phyloP scores from a whole-genome alignment of 352 stramenopile species.

The Phytophthora fragariaefolia region DNA sequence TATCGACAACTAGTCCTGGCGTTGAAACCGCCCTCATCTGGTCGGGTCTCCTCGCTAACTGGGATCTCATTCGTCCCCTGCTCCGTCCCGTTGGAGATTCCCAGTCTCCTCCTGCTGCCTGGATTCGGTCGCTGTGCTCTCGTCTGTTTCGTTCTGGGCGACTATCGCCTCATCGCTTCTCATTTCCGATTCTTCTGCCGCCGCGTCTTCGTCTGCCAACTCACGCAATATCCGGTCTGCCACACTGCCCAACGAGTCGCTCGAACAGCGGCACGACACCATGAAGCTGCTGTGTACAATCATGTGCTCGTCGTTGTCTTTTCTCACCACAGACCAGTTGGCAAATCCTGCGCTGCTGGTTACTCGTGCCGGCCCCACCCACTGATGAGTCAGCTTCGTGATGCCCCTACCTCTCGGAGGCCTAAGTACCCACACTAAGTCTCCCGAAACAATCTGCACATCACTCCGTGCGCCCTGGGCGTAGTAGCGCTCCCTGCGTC shows the following conservation, averaged over 20 bases:
- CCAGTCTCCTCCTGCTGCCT: background rate
- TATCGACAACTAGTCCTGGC: background rate
- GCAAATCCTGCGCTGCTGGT: background rate
- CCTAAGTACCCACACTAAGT: conserved; percentile 6
- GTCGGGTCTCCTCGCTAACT: background rate
- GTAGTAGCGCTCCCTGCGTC: background rate
- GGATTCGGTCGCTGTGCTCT: background rate
- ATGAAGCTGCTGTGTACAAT: conserved; percentile 3
- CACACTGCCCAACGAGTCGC: background rate
- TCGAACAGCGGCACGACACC: background rate
- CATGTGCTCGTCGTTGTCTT: conserved; percentile 1
- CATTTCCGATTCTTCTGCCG: background rate
- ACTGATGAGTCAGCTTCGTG: conserved; percentile 7
- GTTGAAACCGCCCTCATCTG: background rate
- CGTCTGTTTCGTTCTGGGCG: background rate
- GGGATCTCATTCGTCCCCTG: background rate
- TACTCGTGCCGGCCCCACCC: background rate
- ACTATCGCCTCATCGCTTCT: background rate
- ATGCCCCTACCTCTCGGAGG: background rate
- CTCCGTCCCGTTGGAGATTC: background rate
- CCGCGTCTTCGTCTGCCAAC: background rate
- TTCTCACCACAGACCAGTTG: background rate
- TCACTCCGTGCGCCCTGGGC: background rate
- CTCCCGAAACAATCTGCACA: background rate
- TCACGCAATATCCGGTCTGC: background rate